phyloP scores from a whole-genome alignment of 805 yeast genomes.

The Danielia reshetovae region DNA sequence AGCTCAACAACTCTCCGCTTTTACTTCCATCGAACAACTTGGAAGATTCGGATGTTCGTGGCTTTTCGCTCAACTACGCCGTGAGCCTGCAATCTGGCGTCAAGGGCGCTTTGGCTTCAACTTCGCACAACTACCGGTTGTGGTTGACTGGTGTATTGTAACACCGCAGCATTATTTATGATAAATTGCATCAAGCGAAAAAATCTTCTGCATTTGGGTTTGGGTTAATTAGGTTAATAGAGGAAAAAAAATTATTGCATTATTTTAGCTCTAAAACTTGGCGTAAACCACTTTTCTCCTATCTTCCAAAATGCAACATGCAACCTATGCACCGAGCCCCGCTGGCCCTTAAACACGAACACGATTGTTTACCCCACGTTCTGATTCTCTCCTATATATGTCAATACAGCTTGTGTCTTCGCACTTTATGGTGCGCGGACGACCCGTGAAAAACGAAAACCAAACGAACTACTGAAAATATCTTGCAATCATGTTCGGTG shows the following conservation, averaged over 20 bases:
- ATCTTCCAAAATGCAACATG: too few relatives aligned
- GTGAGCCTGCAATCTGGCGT: constrained; percentile 15
- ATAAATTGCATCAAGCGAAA: too few relatives aligned
- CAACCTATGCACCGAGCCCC: too few relatives aligned
- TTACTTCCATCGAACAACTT: constrained; percentile 16
- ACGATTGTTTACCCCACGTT: too few relatives aligned
- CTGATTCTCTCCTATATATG: neutral
- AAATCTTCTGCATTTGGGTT: constrained; percentile 2
- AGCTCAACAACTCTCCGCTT: constrained; percentile 21
- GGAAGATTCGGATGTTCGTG: constrained; percentile 20
- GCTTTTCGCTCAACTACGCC: constrained; percentile 34
- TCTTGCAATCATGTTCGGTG: constrained; percentile 69
- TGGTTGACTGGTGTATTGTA: constrained; percentile 30
- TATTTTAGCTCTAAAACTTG: too few relatives aligned
- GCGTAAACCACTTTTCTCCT: too few relatives aligned
- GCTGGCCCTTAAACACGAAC: too few relatives aligned
- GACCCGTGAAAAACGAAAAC: neutral
- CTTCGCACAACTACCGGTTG: constrained; percentile 37
- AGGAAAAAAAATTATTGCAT: neutral
- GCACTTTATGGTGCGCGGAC: neutral
- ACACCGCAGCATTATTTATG: too few relatives aligned
- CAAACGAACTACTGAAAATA: too few relatives aligned
- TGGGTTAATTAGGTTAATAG: constrained; percentile 1
- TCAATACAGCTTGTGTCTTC: neutral
- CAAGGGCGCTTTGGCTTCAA: constrained; percentile 17